Evolutionary conservation across 805 yeast genomes (phyloP).

Genomic region (Hanseniaspora mollemarum): DNA sequence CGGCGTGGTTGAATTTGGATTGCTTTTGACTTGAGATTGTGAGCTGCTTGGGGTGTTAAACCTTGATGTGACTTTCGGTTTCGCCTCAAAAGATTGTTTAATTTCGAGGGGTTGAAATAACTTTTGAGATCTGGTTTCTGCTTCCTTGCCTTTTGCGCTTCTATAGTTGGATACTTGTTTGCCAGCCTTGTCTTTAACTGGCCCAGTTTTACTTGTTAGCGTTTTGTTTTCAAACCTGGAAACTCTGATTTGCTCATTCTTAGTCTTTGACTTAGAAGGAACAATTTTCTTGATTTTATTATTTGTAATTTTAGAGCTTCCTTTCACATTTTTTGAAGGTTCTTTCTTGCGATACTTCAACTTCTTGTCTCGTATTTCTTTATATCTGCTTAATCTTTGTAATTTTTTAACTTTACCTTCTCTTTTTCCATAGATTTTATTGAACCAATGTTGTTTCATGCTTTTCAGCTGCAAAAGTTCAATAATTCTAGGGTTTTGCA

Average conservation of each 20-base stretch:
- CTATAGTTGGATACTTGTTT: no score
- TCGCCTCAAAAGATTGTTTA: no score
- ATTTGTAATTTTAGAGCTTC: background rate
- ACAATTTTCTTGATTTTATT: slow-evolving; percentile 2
- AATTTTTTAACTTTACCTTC: slow-evolving; percentile 6
- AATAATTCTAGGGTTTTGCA: background rate
- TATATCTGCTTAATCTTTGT: slow-evolving; percentile 1
- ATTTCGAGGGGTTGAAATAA: no score
- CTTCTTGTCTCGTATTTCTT: slow-evolving; percentile 7
- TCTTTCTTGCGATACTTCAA: background rate
- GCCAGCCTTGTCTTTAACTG: no score
- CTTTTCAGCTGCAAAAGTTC: slow-evolving; percentile 1
- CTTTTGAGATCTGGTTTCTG: no score
- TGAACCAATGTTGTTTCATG: slow-evolving; percentile 8
- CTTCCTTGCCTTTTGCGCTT: no score
- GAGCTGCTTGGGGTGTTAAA: background rate
- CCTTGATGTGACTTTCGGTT: background rate
- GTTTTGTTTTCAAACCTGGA: background rate
- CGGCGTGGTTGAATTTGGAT: background rate
- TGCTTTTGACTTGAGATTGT: background rate
- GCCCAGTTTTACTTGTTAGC: no score
- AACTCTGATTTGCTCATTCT: background rate
- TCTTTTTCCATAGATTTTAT: slow-evolving; percentile 9
- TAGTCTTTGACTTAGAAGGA: background rate
- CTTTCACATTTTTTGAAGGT: background rate